These are phyloP conservation scores for Paracorniculantispora psalliotae DNA, from an alignment of 2,329 filamentous ascomycete genomes.

Conservation along the genomic window DNA sequence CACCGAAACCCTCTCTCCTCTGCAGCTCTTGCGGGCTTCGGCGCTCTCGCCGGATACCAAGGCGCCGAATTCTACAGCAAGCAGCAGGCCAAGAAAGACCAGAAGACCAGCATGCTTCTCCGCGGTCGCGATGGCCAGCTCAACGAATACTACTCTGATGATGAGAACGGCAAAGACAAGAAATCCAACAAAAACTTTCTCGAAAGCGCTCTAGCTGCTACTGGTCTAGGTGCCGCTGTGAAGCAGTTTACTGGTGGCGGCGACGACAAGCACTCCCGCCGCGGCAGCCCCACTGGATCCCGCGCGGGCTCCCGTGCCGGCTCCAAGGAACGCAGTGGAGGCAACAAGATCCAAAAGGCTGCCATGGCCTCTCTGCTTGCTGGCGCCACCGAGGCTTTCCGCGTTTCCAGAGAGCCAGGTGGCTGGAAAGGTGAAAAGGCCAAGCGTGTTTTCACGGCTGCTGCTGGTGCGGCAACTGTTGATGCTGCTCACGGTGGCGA, in stretches of 20 bases:
- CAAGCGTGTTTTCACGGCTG: constrained; percentile 85
- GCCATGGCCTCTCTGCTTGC: constrained; percentile 87
- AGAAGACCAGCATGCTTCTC: constrained; percentile 48
- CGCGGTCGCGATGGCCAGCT: constrained; percentile 49
- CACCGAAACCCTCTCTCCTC: constrained; percentile 56
- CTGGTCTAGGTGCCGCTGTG: constrained; percentile 56
- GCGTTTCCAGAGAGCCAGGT: constrained; percentile 81
- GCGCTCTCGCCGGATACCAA: constrained; percentile 59
- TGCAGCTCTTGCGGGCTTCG: constrained; percentile 58
- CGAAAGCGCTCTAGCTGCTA: constrained; percentile 57
- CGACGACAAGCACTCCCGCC: constrained; percentile 39
- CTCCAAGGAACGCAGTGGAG: constrained; percentile 39
- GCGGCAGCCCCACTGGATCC: constrained; percentile 39
- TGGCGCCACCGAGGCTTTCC: constrained; percentile 87
- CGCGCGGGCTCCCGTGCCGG: constrained; percentile 51
- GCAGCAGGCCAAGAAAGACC: constrained; percentile 51
- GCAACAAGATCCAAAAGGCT: constrained; percentile 71
- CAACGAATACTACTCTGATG: constrained; percentile 52
- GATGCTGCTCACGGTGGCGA: constrained; percentile 70
- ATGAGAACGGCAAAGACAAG: constrained; percentile 51
- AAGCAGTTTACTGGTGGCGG: constrained; percentile 51
- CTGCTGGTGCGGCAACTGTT: constrained; percentile 77
- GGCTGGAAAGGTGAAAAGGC: constrained; percentile 89
- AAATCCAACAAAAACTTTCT: constrained; percentile 61
- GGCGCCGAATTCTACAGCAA: constrained; percentile 61